Conservation (phyloP, 2,329 filamentous ascomycete species). For the Alternaria ventricosa region DNA sequence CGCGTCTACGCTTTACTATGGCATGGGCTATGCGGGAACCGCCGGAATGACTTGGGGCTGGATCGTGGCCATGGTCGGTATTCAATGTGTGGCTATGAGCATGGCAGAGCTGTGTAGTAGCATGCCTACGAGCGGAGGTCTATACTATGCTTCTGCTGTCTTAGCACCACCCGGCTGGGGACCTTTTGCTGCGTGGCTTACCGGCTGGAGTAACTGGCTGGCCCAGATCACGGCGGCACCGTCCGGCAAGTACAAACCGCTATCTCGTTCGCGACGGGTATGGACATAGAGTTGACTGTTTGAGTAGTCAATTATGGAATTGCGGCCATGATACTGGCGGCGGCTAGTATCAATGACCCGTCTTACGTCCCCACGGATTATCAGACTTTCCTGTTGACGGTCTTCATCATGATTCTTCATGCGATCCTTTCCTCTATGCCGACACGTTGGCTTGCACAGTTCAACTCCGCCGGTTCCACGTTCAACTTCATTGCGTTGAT, state of each 20-base stretch:
- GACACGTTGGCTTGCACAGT: constrained; percentile 71
- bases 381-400: constrained; percentile 72
- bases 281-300: constrained; percentile 9
- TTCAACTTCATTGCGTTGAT: constrained; percentile 74
- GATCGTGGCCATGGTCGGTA: constrained; percentile 74
- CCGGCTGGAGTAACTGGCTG: constrained; percentile 74
- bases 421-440: constrained; percentile 72
- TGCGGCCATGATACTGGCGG: constrained; percentile 74
- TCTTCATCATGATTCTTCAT: constrained; percentile 72
- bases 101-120: constrained; percentile 74
- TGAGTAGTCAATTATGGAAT: constrained; percentile 67
- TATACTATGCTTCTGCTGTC: constrained; percentile 77
- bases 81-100: constrained; percentile 71
- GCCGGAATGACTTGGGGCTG: constrained; percentile 73
- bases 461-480: constrained; percentile 73
- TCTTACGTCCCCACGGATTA: constrained; percentile 69
- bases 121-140: constrained; percentile 74
- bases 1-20: constrained; percentile 74
- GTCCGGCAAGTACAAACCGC: constrained; percentile 48
- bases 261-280: not conserved
- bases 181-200: constrained; percentile 71
- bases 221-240: constrained; percentile 71
- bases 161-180: constrained; percentile 71
- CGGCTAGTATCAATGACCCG: constrained; percentile 71
- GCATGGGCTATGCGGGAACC: constrained; percentile 60